A percentile compares a stretch with the other conserved stretches of the same genome.
phyloP scores from a whole-genome alignment of 208 protist species.

The Wallacemonas collosoma region DNA sequence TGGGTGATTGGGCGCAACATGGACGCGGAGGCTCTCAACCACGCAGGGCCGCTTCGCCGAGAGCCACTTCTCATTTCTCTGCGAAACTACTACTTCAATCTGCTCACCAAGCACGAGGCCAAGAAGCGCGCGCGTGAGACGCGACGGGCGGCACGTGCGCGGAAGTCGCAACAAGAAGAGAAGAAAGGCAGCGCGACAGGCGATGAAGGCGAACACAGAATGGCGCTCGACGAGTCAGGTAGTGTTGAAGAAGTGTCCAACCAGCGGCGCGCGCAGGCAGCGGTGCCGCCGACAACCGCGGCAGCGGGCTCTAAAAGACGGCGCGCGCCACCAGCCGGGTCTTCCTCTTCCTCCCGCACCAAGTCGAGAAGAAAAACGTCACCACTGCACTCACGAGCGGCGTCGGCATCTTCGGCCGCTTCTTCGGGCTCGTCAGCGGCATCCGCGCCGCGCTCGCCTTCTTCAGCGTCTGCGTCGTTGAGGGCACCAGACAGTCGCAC shows the following conservation, averaged over 20 bases:
- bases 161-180: slow-evolving; percentile 1
- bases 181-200: neutral
- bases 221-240: neutral
- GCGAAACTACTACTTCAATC: slow-evolving; percentile 72
- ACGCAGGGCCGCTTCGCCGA: slow-evolving; percentile 46
- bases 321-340: neutral
- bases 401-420: neutral
- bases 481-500: neutral
- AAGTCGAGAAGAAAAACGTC: neutral
- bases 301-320: neutral
- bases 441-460: no score
- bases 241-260: no score
- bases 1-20: slow-evolving; percentile 85
- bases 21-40: slow-evolving; percentile 55
- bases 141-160: neutral
- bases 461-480: neutral
- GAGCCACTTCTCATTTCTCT: slow-evolving; percentile 75
- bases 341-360: no score
- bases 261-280: no score
- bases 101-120: slow-evolving; percentile 40
- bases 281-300: neutral
- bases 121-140: slow-evolving; percentile 3
- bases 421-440: neutral
- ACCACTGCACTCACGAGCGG: neutral
- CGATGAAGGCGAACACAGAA: neutral